A percentile compares a stretch with the other conserved stretches of the same genome.
Evolutionary conservation across 164 flowering plant species (phyloP).

Genomic region (Santalum album): DNA sequence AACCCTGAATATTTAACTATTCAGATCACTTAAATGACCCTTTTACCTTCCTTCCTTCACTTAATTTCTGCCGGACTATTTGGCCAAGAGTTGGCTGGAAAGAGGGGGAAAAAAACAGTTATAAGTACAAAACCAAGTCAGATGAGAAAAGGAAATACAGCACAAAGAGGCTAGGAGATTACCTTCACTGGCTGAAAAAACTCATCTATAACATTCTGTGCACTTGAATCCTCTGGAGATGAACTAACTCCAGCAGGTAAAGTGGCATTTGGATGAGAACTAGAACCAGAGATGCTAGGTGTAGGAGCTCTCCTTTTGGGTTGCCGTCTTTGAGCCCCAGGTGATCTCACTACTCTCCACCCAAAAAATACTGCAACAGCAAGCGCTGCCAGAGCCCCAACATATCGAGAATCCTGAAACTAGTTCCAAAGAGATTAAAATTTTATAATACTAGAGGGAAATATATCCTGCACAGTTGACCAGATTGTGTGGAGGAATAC

Average conservation of each 20-base stretch:
- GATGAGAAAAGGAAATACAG: constrained; percentile 2
- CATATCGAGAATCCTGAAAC: constrained; percentile 53
- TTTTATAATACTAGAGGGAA: too few relatives aligned
- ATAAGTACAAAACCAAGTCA: constrained; percentile 4
- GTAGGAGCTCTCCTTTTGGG: constrained; percentile 47
- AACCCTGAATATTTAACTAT: too few relatives aligned
- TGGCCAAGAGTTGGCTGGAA: constrained; percentile 83
- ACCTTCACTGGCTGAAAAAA: constrained; percentile 81
- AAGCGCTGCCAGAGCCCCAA: constrained; percentile 72
- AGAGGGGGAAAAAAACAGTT: constrained; percentile 7
- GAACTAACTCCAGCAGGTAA: constrained; percentile 27
- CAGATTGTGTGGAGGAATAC: too few relatives aligned
- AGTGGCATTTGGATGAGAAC: constrained; percentile 25
- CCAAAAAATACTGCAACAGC: constrained; percentile 69
- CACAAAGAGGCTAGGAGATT: not conserved
- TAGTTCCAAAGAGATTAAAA: too few relatives aligned
- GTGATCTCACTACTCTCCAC: constrained; percentile 70
- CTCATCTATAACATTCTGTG: constrained; percentile 67
- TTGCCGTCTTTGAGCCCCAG: constrained; percentile 50
- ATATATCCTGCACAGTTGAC: too few relatives aligned
- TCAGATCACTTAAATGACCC: too few relatives aligned
- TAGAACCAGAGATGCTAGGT: constrained; percentile 36
- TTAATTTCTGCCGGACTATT: constrained; percentile 71
- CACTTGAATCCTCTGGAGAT: constrained; percentile 45
- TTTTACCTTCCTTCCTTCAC: constrained; percentile 87